Percentiles rank a stretch among this genome's conserved stretches.
These are phyloP conservation scores for Hypoxylon perforatum DNA, from an alignment of 495 filamentous ascomycete genomes.

Conservation along the genomic window DNA sequence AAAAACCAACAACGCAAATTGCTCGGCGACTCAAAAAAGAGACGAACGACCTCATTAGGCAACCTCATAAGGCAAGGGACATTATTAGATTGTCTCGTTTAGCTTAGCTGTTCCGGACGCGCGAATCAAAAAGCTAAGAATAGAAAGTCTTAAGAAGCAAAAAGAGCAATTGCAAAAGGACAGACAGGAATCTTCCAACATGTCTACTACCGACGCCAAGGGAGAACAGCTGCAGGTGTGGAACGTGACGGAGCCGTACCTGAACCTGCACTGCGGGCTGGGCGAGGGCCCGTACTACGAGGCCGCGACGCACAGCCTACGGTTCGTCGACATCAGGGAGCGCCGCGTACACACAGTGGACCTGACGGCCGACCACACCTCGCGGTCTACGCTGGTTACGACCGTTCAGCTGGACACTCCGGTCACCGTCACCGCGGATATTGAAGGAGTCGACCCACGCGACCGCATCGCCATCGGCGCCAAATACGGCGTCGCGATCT, in stretches of 20 bases:
- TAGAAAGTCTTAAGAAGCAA: too few relatives aligned
- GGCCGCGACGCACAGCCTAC: slow-evolving; percentile 71
- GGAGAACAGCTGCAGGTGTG: slow-evolving; percentile 50
- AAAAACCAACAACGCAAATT: too few relatives aligned
- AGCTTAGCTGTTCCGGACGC: too few relatives aligned
- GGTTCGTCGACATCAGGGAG: slow-evolving; percentile 91
- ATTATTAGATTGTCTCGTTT: too few relatives aligned
- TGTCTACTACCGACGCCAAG: background rate
- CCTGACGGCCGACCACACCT: slow-evolving; percentile 69
- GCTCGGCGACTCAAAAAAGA: too few relatives aligned
- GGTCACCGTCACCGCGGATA: slow-evolving; percentile 86
- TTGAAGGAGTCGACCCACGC: slow-evolving; percentile 71
- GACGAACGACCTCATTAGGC: too few relatives aligned
- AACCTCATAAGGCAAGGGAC: too few relatives aligned
- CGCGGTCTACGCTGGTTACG: slow-evolving; percentile 54
- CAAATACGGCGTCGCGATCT: slow-evolving; percentile 81
- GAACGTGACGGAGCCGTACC: slow-evolving; percentile 72
- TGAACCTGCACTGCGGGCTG: slow-evolving; percentile 76
- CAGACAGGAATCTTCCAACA: too few relatives aligned
- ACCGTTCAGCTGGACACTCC: slow-evolving; percentile 73
- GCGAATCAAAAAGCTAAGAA: too few relatives aligned
- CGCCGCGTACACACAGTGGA: slow-evolving; percentile 79
- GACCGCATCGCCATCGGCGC: slow-evolving; percentile 79
- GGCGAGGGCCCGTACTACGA: slow-evolving; percentile 90
- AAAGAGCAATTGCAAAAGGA: too few relatives aligned